Conservation (phyloP, 2,329 filamentous ascomycete species). For the Thermothelomyces thermophilus region DNA sequence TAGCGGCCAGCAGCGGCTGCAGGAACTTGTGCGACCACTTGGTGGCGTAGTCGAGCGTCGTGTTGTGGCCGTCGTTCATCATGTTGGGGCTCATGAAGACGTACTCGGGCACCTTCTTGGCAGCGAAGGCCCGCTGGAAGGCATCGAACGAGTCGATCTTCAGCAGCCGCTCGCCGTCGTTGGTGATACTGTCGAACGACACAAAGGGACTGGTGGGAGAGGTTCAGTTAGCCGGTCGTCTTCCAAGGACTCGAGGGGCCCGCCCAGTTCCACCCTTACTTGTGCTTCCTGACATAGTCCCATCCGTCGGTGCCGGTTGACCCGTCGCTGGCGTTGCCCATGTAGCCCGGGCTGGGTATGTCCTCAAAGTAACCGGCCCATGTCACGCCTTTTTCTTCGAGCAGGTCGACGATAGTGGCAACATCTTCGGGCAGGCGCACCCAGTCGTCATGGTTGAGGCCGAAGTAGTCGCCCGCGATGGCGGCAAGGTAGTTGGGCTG, state of each 20-base stretch:
- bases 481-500: slow-evolving; percentile 44
- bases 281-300: slow-evolving; percentile 39
- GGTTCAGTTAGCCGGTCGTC: slow-evolving; percentile 12
- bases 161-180: slow-evolving; percentile 41
- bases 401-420: slow-evolving; percentile 40
- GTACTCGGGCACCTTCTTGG: slow-evolving; percentile 56
- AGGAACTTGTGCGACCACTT: slow-evolving; percentile 48
- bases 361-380: slow-evolving; percentile 44
- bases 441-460: slow-evolving; percentile 39
- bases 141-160: slow-evolving; percentile 56
- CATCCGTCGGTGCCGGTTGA: slow-evolving; percentile 28
- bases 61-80: slow-evolving; percentile 60
- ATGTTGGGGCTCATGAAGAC: slow-evolving; percentile 58
- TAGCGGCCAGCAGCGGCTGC: slow-evolving; percentile 44
- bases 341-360: slow-evolving; percentile 40
- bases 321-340: slow-evolving; percentile 37
- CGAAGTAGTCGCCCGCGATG: slow-evolving; percentile 42
- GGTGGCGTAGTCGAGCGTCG: slow-evolving; percentile 44
- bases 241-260: not conserved
- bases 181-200: slow-evolving; percentile 37
- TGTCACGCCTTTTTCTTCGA: slow-evolving; percentile 35
- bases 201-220: slow-evolving; percentile 33
- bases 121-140: slow-evolving; percentile 53
- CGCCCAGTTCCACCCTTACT: slow-evolving; percentile 23
- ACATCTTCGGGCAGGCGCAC: slow-evolving; percentile 40